These are phyloP conservation scores for Dentipellis sp. DNA, from an alignment of 768 basidiomycete genomes.

Conservation along the genomic window DNA sequence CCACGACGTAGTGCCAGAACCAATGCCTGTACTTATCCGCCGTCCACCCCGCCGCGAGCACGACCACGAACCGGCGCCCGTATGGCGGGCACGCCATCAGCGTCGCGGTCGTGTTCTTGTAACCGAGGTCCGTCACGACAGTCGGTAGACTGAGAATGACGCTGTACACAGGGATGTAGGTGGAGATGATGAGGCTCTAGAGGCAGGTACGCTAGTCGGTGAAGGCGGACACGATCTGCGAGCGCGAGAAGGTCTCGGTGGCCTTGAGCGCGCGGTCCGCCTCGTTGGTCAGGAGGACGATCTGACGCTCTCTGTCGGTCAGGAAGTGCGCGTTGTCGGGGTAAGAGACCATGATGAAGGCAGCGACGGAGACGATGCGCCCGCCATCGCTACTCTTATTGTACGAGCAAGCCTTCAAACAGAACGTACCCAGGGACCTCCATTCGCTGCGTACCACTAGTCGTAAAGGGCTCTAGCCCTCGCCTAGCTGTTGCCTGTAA, in stretches of 20 bases:
- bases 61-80: slow-evolving; percentile 4
- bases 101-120: slow-evolving; percentile 8
- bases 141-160: slow-evolving; percentile 6
- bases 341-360: slow-evolving; percentile 11
- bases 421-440: too few relatives aligned
- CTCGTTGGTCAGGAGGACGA: slow-evolving; percentile 9
- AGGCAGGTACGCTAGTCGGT: slow-evolving; percentile 4
- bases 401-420: too few relatives aligned
- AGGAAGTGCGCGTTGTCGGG: slow-evolving; percentile 19
- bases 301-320: slow-evolving; percentile 17
- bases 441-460: too few relatives aligned
- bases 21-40: slow-evolving; percentile 17
- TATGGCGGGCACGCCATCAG: slow-evolving; percentile 14
- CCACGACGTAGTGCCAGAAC: slow-evolving; percentile 18
- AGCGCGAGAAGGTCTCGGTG: slow-evolving; percentile 10
- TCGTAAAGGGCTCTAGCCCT: too few relatives aligned
- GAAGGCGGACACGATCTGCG: slow-evolving; percentile 11
- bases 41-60: slow-evolving; percentile 11
- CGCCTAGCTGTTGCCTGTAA: too few relatives aligned
- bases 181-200: slow-evolving; percentile 5
- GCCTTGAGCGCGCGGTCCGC: slow-evolving; percentile 14
- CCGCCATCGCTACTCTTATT: too few relatives aligned
- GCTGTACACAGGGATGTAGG: slow-evolving; percentile 11
- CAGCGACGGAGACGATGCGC: too few relatives aligned
- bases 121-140: slow-evolving; percentile 5